phyloP scores from a whole-genome alignment of 2,329 filamentous ascomycete genomes.

The Sarocladium oryzae region DNA sequence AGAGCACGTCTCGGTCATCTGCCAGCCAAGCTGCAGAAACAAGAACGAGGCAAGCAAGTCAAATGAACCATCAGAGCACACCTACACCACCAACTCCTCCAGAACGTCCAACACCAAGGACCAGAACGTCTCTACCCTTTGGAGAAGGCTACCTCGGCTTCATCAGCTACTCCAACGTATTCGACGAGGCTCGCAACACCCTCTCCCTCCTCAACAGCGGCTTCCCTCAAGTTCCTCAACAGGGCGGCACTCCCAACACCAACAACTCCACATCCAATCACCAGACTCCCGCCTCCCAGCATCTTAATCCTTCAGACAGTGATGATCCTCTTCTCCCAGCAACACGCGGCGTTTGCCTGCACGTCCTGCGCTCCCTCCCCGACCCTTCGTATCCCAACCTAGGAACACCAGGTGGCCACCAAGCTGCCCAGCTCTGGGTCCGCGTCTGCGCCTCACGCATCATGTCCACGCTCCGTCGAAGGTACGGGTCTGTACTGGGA shows the following conservation, averaged over 20 bases:
- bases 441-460: constrained; percentile 21
- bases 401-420: constrained; percentile 14
- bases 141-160: constrained; percentile 36
- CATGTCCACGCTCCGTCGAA: constrained; percentile 24
- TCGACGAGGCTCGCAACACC: constrained; percentile 34
- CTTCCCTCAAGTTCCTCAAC: neutral
- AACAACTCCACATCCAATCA: neutral
- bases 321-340: constrained; percentile 31
- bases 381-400: constrained; percentile 16
- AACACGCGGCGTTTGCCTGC: constrained; percentile 21
- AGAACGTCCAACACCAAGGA: neutral
- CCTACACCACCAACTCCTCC: neutral
- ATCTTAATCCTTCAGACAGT: constrained; percentile 11
- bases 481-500: constrained; percentile 23
- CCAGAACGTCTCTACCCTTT: constrained; percentile 10
- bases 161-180: constrained; percentile 36
- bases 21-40: no score
- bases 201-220: constrained; percentile 26
- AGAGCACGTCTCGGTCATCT: no score
- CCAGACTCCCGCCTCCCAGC: neutral
- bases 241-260: neutral
- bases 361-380: constrained; percentile 31
- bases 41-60: neutral
- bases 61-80: neutral
- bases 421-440: constrained; percentile 24